These are phyloP conservation scores for Diutina neorugosa DNA, from an alignment of 1,139 yeast genomes.

Conservation along the genomic window DNA sequence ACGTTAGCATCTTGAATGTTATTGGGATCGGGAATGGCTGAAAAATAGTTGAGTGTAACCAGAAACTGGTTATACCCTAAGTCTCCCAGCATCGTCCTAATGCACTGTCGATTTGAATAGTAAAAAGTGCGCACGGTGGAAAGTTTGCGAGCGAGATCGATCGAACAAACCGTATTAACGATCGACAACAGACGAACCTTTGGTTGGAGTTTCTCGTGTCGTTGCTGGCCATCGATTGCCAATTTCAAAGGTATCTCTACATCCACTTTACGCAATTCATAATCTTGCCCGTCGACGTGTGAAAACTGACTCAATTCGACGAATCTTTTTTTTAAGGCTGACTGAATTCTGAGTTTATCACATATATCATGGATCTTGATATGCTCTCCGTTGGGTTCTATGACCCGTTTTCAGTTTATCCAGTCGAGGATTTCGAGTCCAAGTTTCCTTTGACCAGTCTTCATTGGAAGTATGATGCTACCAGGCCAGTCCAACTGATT, in stretches of 20 bases:
- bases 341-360: too few species aligned
- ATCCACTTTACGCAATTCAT: too few species aligned
- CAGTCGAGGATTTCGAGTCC: conserved; percentile 35
- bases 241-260: too few species aligned
- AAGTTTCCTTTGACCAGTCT: conserved; percentile 59
- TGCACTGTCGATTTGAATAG: neutral
- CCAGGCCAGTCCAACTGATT: conserved; percentile 55
- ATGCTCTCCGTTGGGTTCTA: conserved; percentile 54
- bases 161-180: neutral
- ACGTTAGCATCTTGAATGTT: conserved; percentile 46
- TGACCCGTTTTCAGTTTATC: conserved; percentile 71
- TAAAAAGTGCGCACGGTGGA: neutral
- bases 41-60: conserved; percentile 63
- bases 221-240: too few species aligned
- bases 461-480: conserved; percentile 59
- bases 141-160: neutral
- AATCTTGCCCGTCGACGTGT: too few species aligned
- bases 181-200: neutral
- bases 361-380: conserved; percentile 5
- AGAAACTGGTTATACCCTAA: conserved; percentile 46
- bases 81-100: conserved; percentile 11
- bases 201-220: neutral
- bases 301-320: too few species aligned
- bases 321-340: too few species aligned
- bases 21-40: conserved; percentile 65